A percentile compares a stretch with the other conserved stretches of the same genome.
Evolutionary conservation across 306 rosid species (phyloP).

Genomic region (Cyclanthera cordifolia): DNA sequence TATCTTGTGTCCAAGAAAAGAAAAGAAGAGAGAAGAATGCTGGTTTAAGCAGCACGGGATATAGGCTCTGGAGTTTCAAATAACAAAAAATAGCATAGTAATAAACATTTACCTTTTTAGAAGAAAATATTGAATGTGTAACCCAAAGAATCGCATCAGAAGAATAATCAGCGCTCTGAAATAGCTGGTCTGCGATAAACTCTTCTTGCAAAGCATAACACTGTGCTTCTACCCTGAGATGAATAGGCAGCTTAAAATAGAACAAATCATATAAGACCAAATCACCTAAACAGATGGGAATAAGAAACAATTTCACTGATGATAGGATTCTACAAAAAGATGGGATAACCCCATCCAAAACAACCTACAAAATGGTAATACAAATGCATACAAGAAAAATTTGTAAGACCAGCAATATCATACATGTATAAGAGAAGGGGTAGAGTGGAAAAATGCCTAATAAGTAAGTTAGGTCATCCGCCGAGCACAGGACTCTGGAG

Average conservation of each 20-base stretch:
- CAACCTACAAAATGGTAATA: not conserved
- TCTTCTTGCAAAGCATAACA: slow-evolving; percentile 79
- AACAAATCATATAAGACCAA: not conserved
- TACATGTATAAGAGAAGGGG: no score
- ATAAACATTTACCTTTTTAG: slow-evolving; percentile 46
- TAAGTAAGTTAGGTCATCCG: no score
- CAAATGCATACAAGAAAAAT: not conserved
- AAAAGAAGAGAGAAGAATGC: not conserved
- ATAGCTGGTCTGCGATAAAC: slow-evolving; percentile 81
- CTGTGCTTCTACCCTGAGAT: slow-evolving; percentile 51
- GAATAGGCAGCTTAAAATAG: slow-evolving; percentile 2
- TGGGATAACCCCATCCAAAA: not conserved
- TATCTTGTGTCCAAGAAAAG: not conserved
- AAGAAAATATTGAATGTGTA: slow-evolving; percentile 48
- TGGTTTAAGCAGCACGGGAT: not conserved
- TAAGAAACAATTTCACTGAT: not conserved
- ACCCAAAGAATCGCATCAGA: slow-evolving; percentile 52
- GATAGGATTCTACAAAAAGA: not conserved
- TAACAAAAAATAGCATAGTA: not conserved
- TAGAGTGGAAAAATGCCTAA: no score
- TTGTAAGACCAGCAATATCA: no score
- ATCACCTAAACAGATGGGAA: not conserved
- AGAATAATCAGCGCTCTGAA: slow-evolving; percentile 67
- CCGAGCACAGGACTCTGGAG: no score
- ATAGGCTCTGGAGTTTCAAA: not conserved